A percentile compares a stretch with the other conserved stretches of the same genome.
Evolutionary conservation across 495 filamentous ascomycete species (phyloP).

Genomic region (Hypoxylon perforatum): DNA sequence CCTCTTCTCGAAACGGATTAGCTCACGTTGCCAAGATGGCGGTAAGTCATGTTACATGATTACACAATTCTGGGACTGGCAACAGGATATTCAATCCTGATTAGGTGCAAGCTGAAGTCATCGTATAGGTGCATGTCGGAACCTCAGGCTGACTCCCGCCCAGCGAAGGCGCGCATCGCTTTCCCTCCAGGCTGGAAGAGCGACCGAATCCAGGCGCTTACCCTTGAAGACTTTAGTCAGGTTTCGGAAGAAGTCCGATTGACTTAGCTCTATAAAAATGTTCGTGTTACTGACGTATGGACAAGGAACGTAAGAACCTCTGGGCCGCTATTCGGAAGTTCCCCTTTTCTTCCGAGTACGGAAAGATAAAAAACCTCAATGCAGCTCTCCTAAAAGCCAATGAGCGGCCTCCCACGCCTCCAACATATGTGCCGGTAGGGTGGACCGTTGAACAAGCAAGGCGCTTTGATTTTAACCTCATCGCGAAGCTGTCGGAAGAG

Average conservation of each 20-base stretch:
- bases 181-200: slow-evolving; percentile 3
- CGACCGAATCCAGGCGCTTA: not conserved
- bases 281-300: not conserved
- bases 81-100: no score
- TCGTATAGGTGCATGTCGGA: no score
- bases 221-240: not conserved
- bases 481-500: not conserved
- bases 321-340: slow-evolving; percentile 2
- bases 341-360: not conserved
- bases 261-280: no score
- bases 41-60: no score
- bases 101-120: no score
- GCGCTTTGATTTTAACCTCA: not conserved
- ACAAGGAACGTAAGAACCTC: not conserved
- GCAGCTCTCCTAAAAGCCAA: no score
- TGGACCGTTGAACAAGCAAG: not conserved
- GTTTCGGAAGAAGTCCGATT: slow-evolving; percentile 5
- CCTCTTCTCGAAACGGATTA: no score
- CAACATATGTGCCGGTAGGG: no score
- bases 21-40: no score
- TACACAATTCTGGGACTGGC: no score
- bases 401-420: no score
- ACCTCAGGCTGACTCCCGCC: no score
- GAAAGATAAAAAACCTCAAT: not conserved
- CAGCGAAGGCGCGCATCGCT: not conserved